Evolutionary conservation across 228 moss, liverwort and hornwort species (phyloP).

Genomic region (Sphagnum fallax): DNA sequence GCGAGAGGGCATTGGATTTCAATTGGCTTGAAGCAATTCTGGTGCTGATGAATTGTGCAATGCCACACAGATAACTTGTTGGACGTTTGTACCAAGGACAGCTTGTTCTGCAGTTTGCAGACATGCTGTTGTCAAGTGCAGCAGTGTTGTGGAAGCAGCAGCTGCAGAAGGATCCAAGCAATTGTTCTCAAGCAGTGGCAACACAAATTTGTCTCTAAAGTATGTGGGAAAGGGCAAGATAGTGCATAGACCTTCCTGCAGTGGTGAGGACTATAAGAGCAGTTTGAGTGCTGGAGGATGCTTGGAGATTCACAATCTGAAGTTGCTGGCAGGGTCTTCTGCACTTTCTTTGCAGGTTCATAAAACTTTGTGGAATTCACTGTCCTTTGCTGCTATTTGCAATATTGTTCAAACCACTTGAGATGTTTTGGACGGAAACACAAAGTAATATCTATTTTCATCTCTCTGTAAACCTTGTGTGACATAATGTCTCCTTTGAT

Average conservation of each 20-base stretch:
- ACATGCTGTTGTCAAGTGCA: not conserved
- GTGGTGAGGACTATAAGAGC: not conserved
- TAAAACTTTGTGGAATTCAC: not conserved
- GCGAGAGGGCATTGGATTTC: too few species aligned
- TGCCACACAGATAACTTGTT: constrained; percentile 26
- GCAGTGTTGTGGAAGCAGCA: constrained; percentile 3
- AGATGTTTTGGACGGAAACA: too few species aligned
- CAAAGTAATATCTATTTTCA: too few species aligned
- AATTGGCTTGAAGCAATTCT: too few species aligned
- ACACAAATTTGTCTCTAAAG: not conserved
- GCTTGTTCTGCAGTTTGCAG: constrained; percentile 3
- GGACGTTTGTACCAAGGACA: constrained; percentile 40
- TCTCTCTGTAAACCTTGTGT: too few species aligned
- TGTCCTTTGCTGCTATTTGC: too few species aligned
- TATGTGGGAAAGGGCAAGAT: constrained; percentile 6
- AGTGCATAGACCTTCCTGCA: constrained; percentile 5
- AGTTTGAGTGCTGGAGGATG: constrained; percentile 15
- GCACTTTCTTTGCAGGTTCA: constrained; percentile 21
- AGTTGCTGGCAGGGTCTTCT: constrained; percentile 29
- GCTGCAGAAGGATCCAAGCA: not conserved
- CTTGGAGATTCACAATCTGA: constrained; percentile 62
- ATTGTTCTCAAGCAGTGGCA: not conserved
- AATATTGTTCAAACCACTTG: too few species aligned
- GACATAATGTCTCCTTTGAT: too few species aligned
- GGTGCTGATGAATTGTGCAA: too few species aligned